Conservation (phyloP, 2,329 filamentous ascomycete species). For the Ophiostoma triangulosporum region DNA sequence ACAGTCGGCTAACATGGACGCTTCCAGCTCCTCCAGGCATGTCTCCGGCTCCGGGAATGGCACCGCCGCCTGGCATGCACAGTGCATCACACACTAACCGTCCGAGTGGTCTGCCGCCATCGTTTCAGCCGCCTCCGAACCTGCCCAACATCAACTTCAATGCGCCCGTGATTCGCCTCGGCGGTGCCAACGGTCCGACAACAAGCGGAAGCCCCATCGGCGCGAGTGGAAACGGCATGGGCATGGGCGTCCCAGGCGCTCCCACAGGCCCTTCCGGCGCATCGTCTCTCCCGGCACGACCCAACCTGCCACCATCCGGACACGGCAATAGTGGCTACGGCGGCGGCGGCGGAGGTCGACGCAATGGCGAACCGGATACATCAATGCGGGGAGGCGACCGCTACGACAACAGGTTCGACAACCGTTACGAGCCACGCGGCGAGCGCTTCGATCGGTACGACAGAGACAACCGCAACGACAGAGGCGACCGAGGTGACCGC, state of each 20-base stretch:
- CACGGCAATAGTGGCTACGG: slow-evolving; percentile 12
- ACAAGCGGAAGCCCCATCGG: not conserved
- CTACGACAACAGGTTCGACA: not conserved
- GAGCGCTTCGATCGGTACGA: slow-evolving; percentile 16
- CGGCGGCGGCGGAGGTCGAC: slow-evolving; percentile 25
- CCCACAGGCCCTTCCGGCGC: slow-evolving; percentile 7
- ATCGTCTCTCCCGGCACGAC: slow-evolving; percentile 12
- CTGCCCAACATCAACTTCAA: slow-evolving; percentile 98
- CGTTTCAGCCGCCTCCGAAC: slow-evolving; percentile 79
- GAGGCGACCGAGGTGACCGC: not conserved
- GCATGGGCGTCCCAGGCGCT: not conserved
- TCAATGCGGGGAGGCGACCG: slow-evolving; percentile 19
- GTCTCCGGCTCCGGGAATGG: slow-evolving; percentile 67
- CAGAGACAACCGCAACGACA: not conserved
- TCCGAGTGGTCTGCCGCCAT: slow-evolving; percentile 65
- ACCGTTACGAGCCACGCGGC: slow-evolving; percentile 3
- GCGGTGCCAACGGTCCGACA: slow-evolving; percentile 43
- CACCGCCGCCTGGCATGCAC: slow-evolving; percentile 63
- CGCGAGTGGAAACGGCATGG: not conserved
- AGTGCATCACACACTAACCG: slow-evolving; percentile 57
- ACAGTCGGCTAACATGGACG: not conserved
- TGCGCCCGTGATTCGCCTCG: slow-evolving; percentile 87
- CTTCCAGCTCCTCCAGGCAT: slow-evolving; percentile 58
- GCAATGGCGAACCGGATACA: slow-evolving; percentile 34
- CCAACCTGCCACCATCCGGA: slow-evolving; percentile 37